These are phyloP conservation scores for Metschnikowia continentalis DNA, from an alignment of 805 yeast genomes.

Conservation along the genomic window DNA sequence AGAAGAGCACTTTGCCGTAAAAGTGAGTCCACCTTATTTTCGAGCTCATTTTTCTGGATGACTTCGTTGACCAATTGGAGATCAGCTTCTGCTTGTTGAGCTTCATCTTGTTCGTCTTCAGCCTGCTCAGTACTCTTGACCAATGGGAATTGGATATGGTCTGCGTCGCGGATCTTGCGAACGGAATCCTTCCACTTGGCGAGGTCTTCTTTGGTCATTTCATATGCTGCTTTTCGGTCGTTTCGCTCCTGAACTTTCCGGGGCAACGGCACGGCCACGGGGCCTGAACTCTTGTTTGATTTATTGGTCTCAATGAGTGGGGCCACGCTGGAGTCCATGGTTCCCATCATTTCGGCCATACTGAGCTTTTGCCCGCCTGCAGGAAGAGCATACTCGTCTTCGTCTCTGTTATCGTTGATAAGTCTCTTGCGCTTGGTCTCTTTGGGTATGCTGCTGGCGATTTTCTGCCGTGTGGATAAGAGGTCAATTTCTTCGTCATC, in stretches of 20 bases:
- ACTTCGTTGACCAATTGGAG: constrained; percentile 9
- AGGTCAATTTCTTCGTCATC: constrained; percentile 47
- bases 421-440: constrained; percentile 42
- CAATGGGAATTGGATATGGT: constrained; percentile 75
- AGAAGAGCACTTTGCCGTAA: constrained; percentile 61
- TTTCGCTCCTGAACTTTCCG: constrained; percentile 78
- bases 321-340: constrained; percentile 50
- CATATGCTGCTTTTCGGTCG: constrained; percentile 88
- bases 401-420: constrained; percentile 53
- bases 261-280: constrained; percentile 80
- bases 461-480: constrained; percentile 41
- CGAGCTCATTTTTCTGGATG: constrained; percentile 55
- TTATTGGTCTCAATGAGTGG: constrained; percentile 44
- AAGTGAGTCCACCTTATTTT: constrained; percentile 56
- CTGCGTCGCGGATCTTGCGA: constrained; percentile 74
- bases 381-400: constrained; percentile 68
- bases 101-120: constrained; percentile 21
- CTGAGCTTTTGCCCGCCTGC: constrained; percentile 56
- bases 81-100: constrained; percentile 20
- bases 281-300: constrained; percentile 31
- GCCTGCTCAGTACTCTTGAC: constrained; percentile 31
- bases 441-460: constrained; percentile 34
- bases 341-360: constrained; percentile 71
- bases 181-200: constrained; percentile 86
- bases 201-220: constrained; percentile 80